A percentile compares a stretch with the other conserved stretches of the same genome.
Conservation (phyloP, 805 yeast species). For the Yarrowia yakushimensis region DNA sequence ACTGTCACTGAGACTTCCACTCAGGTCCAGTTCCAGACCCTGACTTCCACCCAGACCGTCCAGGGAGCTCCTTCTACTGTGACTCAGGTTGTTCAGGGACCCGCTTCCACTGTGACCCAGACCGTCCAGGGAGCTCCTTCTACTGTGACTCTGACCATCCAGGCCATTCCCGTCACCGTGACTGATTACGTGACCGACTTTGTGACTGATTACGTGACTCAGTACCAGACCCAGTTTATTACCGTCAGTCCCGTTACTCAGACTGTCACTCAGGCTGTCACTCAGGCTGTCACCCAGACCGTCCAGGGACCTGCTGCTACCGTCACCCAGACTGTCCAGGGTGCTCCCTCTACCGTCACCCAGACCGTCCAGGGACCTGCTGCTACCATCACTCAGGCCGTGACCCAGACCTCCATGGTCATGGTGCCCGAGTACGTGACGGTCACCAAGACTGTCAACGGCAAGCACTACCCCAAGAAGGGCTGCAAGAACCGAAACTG, state of each 20-base stretch:
- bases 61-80: not conserved
- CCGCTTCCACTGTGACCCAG: not conserved
- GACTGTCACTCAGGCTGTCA: not conserved
- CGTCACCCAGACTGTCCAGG: slow-evolving; percentile 1
- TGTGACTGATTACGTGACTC: too few relatives aligned
- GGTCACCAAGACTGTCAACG: slow-evolving; percentile 3
- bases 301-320: not conserved
- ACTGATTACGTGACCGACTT: too few relatives aligned
- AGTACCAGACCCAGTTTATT: too few relatives aligned
- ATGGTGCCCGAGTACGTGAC: slow-evolving; percentile 6
- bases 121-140: not conserved
- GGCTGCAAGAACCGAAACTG: slow-evolving; percentile 22
- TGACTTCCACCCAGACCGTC: not conserved
- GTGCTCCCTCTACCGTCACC: slow-evolving; percentile 4
- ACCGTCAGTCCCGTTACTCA: not conserved
- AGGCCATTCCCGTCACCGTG: too few relatives aligned
- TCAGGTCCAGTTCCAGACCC: not conserved
- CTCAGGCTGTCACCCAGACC: not conserved
- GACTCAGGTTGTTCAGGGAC: not conserved
- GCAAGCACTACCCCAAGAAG: slow-evolving; percentile 20
- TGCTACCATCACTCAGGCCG: not conserved
- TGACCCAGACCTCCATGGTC: too few relatives aligned
- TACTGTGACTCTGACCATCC: too few relatives aligned
- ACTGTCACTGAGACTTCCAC: not conserved
- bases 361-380: not conserved